These are phyloP conservation scores for Pittosporum tobira DNA, from an alignment of 129 eudicot species.

Conservation along the genomic window DNA sequence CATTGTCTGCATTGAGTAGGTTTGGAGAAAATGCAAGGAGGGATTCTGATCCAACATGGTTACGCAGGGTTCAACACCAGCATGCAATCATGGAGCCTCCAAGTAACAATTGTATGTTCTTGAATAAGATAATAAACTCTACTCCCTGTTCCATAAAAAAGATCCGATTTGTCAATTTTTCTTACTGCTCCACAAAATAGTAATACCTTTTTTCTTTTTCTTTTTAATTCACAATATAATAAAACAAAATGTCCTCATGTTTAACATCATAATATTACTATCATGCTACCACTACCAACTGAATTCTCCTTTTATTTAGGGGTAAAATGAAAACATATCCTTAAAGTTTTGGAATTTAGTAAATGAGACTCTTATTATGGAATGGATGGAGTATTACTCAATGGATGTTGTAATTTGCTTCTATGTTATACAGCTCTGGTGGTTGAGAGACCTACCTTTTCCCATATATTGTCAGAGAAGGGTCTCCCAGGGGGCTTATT, in stretches of 20 bases:
- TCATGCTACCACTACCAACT: too few species aligned
- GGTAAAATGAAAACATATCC: too few species aligned
- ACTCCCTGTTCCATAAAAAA: too few species aligned
- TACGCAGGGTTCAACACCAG: constrained; percentile 59
- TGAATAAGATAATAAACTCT: background rate
- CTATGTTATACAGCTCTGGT: constrained; percentile 26
- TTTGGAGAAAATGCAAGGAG: constrained; percentile 74
- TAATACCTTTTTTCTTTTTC: too few species aligned
- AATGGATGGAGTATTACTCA: background rate
- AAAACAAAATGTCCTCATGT: too few species aligned
- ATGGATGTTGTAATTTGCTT: background rate
- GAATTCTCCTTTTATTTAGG: too few species aligned
- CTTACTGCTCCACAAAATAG: too few species aligned
- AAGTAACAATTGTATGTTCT: constrained; percentile 23
- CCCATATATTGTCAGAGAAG: constrained; percentile 63
- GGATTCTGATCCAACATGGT: constrained; percentile 61
- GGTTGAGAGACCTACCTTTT: constrained; percentile 45
- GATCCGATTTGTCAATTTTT: too few species aligned
- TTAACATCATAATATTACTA: too few species aligned
- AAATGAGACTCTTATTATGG: too few species aligned
- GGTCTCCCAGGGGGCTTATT: constrained; percentile 66
- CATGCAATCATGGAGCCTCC: constrained; percentile 53
- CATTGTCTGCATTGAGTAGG: constrained; percentile 69
- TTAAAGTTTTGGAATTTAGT: too few species aligned
- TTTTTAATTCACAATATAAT: too few species aligned